Base-by-base conservation (phyloP, 2,329 filamentous ascomycete species). In the Aspergillus japonicus region DNA sequence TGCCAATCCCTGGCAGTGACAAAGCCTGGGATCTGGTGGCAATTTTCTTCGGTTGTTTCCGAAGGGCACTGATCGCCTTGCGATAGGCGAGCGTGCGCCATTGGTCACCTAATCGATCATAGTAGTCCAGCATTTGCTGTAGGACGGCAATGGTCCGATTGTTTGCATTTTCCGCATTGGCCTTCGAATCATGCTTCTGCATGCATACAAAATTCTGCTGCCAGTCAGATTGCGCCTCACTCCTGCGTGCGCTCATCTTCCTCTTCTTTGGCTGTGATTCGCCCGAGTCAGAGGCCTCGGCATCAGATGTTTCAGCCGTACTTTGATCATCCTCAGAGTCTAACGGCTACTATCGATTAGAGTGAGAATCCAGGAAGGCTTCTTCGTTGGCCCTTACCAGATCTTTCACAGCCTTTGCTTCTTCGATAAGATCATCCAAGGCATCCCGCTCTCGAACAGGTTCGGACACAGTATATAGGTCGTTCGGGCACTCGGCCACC, bases 51-150 rank as follows among this genome's bases (percentile, higher is more conserved):
- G 78, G 71, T 62, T 93, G 89, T 51, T 85, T 87, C 49, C 86
- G 86, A 12, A 98, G 81, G 3, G 86, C 89, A n/a, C 81, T 80
- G 54, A 96, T 89, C 12, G 85, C 91, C 71, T 88, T 90, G 35
- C 91, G 87, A 72, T 96, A 97, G 4, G 89, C 88, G 0, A 84
- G 78, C 0, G 83, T 83, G 3, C 92, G 86, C 90, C 91, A 97
- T 39, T 86, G 83, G 68, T 97, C 92, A 44, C 87, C 83, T n/a
- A 85, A 85, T 6, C 87, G 82, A 4, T 83, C 84, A 72, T 96
- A 96, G 73, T 94, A 89, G 56, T 88, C 83, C 47, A 85, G 83
- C 90, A 97, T 92, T 65, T 89, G 82, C 67, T 92, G 85, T 5
- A 97, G 80, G 2, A 95, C 80, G 50, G 89, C 83, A 54, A 96